Base-by-base conservation (phyloP, 1,139 yeast species). In the Petasospora rhodanensis region DNA sequence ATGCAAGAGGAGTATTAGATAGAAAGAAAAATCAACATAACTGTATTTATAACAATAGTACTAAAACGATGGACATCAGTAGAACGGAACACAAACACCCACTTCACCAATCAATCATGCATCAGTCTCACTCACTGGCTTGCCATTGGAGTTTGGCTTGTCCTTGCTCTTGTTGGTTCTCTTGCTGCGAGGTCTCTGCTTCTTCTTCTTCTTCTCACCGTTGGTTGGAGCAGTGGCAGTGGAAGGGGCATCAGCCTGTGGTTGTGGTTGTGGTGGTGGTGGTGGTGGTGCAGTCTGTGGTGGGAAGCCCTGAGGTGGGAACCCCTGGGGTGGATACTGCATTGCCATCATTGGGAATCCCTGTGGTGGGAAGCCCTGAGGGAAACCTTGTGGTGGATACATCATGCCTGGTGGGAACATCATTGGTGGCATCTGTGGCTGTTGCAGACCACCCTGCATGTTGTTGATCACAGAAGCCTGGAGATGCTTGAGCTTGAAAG, bases 1-100 rank as follows among this genome's bases (percentile, higher is more conserved):
- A 54, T 61, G 54, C 58, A 58, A 35, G 64, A 63, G 31, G 69
- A 64, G 27, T 47, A 45, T n/a, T n/a, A n/a, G n/a, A n/a, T n/a
- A n/a, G n/a, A n/a, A n/a, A n/a, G n/a, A n/a, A n/a, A n/a, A n/a
- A n/a, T n/a, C n/a, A n/a, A n/a, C n/a, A n/a, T n/a, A n/a, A n/a
- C n/a, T n/a, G n/a, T n/a, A n/a, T n/a, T n/a, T n/a, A n/a, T n/a
- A n/a, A n/a, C n/a, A n/a, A n/a, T n/a, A n/a, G n/a, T n/a, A n/a
- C n/a, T n/a, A n/a, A n/a, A n/a, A n/a, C n/a, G n/a, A n/a, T n/a
- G n/a, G n/a, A n/a, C n/a, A n/a, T n/a, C n/a, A n/a, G n/a, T n/a
- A n/a, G n/a, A n/a, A n/a, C n/a, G n/a, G n/a, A n/a, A n/a, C n/a
- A n/a, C n/a, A n/a, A n/a, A n/a, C n/a, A n/a, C n/a, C n/a, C n/a